phyloP scores from a whole-genome alignment of 1,139 yeast species.

The Scheffersomyces lignicola region DNA sequence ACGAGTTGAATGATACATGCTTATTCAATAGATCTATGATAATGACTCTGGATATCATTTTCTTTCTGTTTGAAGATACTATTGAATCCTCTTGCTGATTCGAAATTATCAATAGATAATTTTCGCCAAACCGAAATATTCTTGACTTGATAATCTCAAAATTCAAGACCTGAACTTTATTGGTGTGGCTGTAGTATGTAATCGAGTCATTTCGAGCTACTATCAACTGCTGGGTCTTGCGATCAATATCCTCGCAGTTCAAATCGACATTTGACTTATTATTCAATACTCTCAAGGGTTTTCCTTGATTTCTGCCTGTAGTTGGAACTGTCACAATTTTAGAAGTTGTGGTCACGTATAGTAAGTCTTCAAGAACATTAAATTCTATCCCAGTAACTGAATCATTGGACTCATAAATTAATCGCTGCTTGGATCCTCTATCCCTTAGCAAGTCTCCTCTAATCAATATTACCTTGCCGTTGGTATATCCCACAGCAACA shows the following conservation, averaged over 20 bases:
- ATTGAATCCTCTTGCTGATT: slow-evolving; percentile 34
- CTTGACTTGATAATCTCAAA: slow-evolving; percentile 61
- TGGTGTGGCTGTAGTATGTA: slow-evolving; percentile 53
- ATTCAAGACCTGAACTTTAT: slow-evolving; percentile 57
- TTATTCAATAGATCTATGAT: slow-evolving; percentile 70
- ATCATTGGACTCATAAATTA: slow-evolving; percentile 68
- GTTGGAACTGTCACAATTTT: slow-evolving; percentile 74
- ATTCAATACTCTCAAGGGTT: slow-evolving; percentile 64
- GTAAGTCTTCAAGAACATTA: slow-evolving; percentile 36
- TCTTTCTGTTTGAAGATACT: slow-evolving; percentile 10
- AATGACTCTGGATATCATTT: slow-evolving; percentile 47
- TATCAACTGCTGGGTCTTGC: slow-evolving; percentile 39
- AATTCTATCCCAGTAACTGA: slow-evolving; percentile 81
- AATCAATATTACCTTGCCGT: slow-evolving; percentile 79
- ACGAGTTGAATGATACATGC: slow-evolving; percentile 67
- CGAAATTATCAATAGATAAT: slow-evolving; percentile 60
- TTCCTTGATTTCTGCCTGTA: slow-evolving; percentile 73
- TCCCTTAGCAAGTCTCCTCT: slow-evolving; percentile 89
- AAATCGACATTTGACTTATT: slow-evolving; percentile 66
- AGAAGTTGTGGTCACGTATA: slow-evolving; percentile 70
- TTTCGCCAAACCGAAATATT: slow-evolving; percentile 42
- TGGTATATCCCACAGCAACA: slow-evolving; percentile 80
- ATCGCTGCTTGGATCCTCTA: slow-evolving; percentile 84
- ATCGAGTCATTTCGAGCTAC: slow-evolving; percentile 57
- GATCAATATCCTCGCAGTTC: slow-evolving; percentile 57